Evolutionary conservation across 805 yeast genomes (phyloP), one percentile per base, ranked within the genome.

Genomic region (Ogataea saltuana): DNA sequence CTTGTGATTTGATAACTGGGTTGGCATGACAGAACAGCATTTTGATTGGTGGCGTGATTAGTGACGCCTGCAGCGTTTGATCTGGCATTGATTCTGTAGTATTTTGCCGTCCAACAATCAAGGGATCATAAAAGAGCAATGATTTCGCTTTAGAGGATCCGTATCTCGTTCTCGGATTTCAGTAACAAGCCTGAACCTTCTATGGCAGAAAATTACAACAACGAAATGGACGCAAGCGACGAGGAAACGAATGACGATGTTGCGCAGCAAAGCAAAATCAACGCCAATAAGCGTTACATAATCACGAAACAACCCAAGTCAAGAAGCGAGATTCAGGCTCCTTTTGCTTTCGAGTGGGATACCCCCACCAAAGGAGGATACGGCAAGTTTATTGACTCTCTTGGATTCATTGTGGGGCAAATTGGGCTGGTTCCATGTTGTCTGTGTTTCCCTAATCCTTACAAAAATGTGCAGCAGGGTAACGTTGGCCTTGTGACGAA

Each of bases 401-500:
- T 68, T 44, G 88, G 88, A 27, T 42, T 39, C 9, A 45, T 67
- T 27, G 69, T 76, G 53, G 88, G 88, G 27, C 53, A 61, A 4
- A 61, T 74, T 41, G 86, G 86, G 39, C 60, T 73, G 19, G 67
- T 76, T 53, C 82, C 88, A 4, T 64, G 74, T 51, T 81, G 75
- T 54, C 55, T 70, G 40, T 79, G 84, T 55, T 71, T 69, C 50
- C 61, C 73, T 7, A 81, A 80, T 56, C 87, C 87, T 7, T 83
- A 76, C 65, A 67, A 72, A 53, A 67, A 70, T 26, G 85, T 83
- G 20, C 59, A 71, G 20, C 86, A 83, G 64, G 89, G 89, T 57
- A 67, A 75, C 45, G 88, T 83, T 43, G 89, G 88, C 11, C 69
- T 83, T 44, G 69, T 83, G 39, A 82, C 84, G 41, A 72, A 74